Percentiles rank a stretch among this genome's conserved stretches.
Conservation (phyloP, 2,329 filamentous ascomycete genomes). For the Fusarium subtropicale region DNA sequence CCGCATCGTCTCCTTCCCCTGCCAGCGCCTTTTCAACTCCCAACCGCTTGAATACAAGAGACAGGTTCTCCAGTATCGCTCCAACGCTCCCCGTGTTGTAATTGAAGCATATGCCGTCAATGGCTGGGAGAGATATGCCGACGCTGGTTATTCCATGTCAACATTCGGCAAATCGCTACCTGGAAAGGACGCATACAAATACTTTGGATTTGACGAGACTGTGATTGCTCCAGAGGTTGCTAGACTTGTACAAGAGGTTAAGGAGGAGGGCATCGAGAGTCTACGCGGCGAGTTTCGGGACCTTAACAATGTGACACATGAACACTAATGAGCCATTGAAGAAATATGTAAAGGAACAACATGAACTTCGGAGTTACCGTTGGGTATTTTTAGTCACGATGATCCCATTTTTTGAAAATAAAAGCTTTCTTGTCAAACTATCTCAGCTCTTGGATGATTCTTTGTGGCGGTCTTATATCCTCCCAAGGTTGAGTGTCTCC, state of each 20-base stretch:
- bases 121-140: constrained; percentile 71
- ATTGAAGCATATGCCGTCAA: constrained; percentile 70
- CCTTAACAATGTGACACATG: constrained; percentile 43
- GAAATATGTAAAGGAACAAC: constrained; percentile 7
- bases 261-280: constrained; percentile 47
- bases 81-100: constrained; percentile 63
- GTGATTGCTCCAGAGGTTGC: constrained; percentile 55
- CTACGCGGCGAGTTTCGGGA: constrained; percentile 51
- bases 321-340: constrained; percentile 28
- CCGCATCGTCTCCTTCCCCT: constrained; percentile 59
- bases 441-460: not conserved
- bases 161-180: constrained; percentile 68
- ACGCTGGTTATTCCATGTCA: constrained; percentile 65
- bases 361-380: constrained; percentile 27
- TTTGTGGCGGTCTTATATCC: not conserved
- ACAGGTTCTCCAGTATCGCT: constrained; percentile 56
- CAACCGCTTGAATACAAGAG: constrained; percentile 60
- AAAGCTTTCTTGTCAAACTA: constrained; percentile 8
- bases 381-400: constrained; percentile 7
- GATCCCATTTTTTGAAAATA: constrained; percentile 20
- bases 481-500: not conserved
- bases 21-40: constrained; percentile 57
- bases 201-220: constrained; percentile 65
- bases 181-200: constrained; percentile 64
- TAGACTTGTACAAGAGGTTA: constrained; percentile 48